These are phyloP conservation scores for Zymoseptoria ardabiliae DNA, from an alignment of 2,329 filamentous ascomycete genomes.

Conservation along the genomic window DNA sequence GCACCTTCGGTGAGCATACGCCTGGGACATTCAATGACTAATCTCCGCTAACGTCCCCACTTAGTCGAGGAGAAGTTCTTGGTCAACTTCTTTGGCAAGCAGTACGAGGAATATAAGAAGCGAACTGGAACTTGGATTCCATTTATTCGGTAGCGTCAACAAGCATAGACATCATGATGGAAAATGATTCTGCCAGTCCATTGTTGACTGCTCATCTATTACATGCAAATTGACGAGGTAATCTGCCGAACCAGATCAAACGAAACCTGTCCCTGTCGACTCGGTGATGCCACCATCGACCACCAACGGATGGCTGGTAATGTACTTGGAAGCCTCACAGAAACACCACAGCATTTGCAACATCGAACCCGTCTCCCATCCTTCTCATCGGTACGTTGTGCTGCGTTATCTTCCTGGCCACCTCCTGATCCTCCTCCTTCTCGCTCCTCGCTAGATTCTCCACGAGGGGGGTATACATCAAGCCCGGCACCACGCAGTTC, in stretches of 20 bases:
- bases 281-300: slow-evolving; percentile 25
- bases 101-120: slow-evolving; percentile 68
- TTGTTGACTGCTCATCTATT: not conserved
- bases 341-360: slow-evolving; percentile 80
- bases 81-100: slow-evolving; percentile 72
- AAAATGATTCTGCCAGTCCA: too few species aligned
- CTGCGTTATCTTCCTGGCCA: slow-evolving; percentile 46
- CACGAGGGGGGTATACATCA: slow-evolving; percentile 51
- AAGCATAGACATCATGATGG: not conserved
- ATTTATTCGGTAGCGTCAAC: slow-evolving; percentile 47
- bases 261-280: slow-evolving; percentile 20
- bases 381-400: slow-evolving; percentile 52
- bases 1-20: slow-evolving; percentile 53
- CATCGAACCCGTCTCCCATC: slow-evolving; percentile 54
- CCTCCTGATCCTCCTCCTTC: slow-evolving; percentile 39
- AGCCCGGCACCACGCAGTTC: slow-evolving; percentile 49
- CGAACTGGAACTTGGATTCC: slow-evolving; percentile 74
- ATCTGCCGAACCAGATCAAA: not conserved
- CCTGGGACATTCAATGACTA: not conserved
- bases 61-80: slow-evolving; percentile 71
- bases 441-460: slow-evolving; percentile 39
- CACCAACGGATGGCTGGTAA: slow-evolving; percentile 70
- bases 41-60: slow-evolving; percentile 4
- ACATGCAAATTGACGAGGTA: not conserved
- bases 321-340: slow-evolving; percentile 75